Conservation (phyloP, 2,329 filamentous ascomycete species). For the Diaporthe humulicola region DNA sequence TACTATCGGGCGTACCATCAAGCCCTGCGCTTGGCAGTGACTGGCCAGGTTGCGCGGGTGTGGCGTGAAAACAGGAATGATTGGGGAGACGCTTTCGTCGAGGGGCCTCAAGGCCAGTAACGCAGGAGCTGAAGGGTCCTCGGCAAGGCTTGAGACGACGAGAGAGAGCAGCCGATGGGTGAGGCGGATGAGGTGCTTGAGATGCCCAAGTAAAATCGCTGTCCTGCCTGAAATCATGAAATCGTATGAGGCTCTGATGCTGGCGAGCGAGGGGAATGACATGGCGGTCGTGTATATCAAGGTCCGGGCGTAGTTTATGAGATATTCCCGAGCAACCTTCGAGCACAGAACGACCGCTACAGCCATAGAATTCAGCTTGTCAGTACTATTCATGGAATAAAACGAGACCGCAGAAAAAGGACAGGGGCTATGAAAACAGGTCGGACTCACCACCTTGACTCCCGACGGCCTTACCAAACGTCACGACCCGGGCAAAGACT, state of each 20-base stretch:
- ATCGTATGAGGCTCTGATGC: conserved; percentile 69
- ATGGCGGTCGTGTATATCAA: conserved; percentile 82
- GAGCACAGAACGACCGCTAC: conserved; percentile 73
- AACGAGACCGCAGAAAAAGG: neutral
- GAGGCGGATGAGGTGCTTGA: conserved; percentile 60
- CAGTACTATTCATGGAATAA: neutral
- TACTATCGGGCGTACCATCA: conserved; percentile 75
- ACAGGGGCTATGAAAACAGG: neutral
- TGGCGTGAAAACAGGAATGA: conserved; percentile 72
- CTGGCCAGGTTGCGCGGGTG: conserved; percentile 70
- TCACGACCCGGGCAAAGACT: conserved; percentile 21
- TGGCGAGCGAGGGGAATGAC: conserved; percentile 70
- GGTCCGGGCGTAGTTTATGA: conserved; percentile 82
- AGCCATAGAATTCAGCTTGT: neutral
- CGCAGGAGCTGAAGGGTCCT: conserved; percentile 34
- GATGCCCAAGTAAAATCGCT: conserved; percentile 50
- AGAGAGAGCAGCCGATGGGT: conserved; percentile 58
- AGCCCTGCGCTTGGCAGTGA: conserved; percentile 70
- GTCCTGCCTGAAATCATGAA: conserved; percentile 66
- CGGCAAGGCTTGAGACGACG: conserved; percentile 52
- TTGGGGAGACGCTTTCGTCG: conserved; percentile 62
- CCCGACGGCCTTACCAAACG: conserved; percentile 10
- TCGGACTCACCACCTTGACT: conserved; percentile 21
- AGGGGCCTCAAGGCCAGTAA: neutral
- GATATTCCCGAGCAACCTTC: conserved; percentile 69